Base-by-base conservation (phyloP, 495 filamentous ascomycete species). In the Daldinia concentrica region DNA sequence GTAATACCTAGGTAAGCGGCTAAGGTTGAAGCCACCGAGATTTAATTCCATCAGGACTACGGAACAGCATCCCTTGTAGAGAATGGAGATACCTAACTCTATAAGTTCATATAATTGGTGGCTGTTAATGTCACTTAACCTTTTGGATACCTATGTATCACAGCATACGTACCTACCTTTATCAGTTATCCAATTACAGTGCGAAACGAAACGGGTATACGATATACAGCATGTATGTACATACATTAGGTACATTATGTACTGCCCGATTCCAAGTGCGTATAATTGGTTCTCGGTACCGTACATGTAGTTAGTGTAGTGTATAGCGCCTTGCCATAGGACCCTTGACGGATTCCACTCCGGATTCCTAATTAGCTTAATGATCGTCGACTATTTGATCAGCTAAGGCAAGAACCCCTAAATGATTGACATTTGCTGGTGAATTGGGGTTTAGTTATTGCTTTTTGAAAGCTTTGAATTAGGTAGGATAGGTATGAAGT, bases 361-460 rank as follows among this genome's bases (percentile, higher is more conserved):
- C 65, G 56, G 30, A 58, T 54, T 56, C 48, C 37, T 32, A 59
- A 22, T 62, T 62, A 68, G 58, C 45, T 51, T 36, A 54, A 45
- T 36, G 67, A 70, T 61, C 67, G 19, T 32, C 37, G 19, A 30
- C 52, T 22, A 61, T 70, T 60, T 61, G 62, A 57, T 66, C 62
- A 34, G 15, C 60, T 63, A 63, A 39, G 22, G 32, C 48, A 66
- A 58, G 68, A 17, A 54, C 50, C 50, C 50, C 24, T 15, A 66
- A 71, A 62, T 71, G 52, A 52, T 71, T 71, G 52, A 52, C 26
- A 63, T 22, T 41, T 22, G 55, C 34, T 15, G 6, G 59, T 26
- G 61, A 24, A 51, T 71, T 52, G 62, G 68, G 26, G 52, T 14
- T 36, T 27, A 27, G 26, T 1, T 11, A n/a, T 60, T 59, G 34